Evolutionary conservation across 1,284 basidiomycete genomes (phyloP), one percentile per base, ranked within the genome.

Genomic region (Ceraceosorus bombacis): DNA sequence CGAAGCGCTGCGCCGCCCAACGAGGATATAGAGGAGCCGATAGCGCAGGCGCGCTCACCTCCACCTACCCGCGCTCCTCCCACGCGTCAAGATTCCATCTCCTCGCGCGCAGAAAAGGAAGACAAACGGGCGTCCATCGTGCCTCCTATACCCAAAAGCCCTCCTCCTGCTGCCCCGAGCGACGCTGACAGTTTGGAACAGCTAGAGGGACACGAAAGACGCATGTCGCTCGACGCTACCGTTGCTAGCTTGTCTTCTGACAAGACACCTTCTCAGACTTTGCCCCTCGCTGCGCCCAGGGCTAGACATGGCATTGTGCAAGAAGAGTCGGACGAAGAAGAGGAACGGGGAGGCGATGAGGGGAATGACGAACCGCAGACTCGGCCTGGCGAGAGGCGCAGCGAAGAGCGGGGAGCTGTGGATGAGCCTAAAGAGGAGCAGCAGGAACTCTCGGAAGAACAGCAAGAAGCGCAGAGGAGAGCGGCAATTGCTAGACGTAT

Each of bases 401-500:
- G 49, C 8, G 13, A 60, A 0, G 41, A 59, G 27, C 57, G 37
- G 27, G 53, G 6, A 27, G 40, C 41, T 40, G 51, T 51, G 38
- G 57, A 52, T 2, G 41, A 41, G 4, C 27, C 55, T 12, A 41
- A 55, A 17, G 51, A 60, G 13, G 63, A 62, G 41, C 50, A 55
- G 6, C 57, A 61, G 41, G 62, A 72, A 50, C 57, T 68, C 13
- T 65, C 69, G 13, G 69, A 68, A 51, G 68, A 70, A 41, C 66
- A 73, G 46, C 66, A 76, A 15, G 72, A 76, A 39, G 63, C 67
- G 2, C 64, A 61, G 49, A 64, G 74, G 37, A 65, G 72, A 9
- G 71, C 68, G 13, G 62, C 68, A 1, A 66, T 76, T 41, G 70
- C 74, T 15, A 61, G 65, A 17, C 67, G 75, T 13, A 76, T 77